Evolutionary conservation across 306 rosid genomes (phyloP).

Genomic region (Prunus dulcis): DNA sequence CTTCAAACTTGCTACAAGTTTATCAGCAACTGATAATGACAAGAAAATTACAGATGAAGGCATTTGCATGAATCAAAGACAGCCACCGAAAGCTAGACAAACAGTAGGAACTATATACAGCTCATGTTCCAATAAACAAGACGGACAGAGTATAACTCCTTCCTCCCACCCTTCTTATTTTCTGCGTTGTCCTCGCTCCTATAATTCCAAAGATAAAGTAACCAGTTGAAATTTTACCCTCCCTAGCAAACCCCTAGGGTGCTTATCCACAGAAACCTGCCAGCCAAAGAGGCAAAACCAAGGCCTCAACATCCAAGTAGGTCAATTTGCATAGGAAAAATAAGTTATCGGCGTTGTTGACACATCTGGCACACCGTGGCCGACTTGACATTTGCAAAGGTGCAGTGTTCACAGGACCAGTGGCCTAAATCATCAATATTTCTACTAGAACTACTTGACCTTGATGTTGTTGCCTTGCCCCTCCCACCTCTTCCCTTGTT

Average conservation of each 20-base stretch:
- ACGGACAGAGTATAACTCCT: not conserved
- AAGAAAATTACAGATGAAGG: constrained; percentile 14
- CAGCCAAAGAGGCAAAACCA: constrained; percentile 14
- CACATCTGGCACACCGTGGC: constrained; percentile 43
- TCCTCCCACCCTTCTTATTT: constrained; percentile 10
- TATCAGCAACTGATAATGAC: not conserved
- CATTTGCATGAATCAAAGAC: constrained; percentile 24
- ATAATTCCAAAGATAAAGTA: not conserved
- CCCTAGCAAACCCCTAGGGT: not conserved
- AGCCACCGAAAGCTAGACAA: constrained; percentile 11
- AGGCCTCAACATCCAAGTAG: constrained; percentile 10
- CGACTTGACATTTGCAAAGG: constrained; percentile 37
- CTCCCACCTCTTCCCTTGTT: constrained; percentile 44
- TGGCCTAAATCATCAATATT: constrained; percentile 37
- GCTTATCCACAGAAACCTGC: not conserved
- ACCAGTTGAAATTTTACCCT: not conserved
- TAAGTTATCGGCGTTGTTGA: constrained; percentile 35
- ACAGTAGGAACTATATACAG: constrained; percentile 32
- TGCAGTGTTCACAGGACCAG: constrained; percentile 57
- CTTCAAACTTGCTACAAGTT: constrained; percentile 18
- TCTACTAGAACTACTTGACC: constrained; percentile 33
- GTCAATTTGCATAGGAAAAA: constrained; percentile 3
- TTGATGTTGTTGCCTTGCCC: constrained; percentile 40
- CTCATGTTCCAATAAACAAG: constrained; percentile 20
- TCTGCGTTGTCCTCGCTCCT: constrained; percentile 3